Conservation (phyloP, 495 filamentous ascomycete species). For the Cercophora newfieldiana region DNA sequence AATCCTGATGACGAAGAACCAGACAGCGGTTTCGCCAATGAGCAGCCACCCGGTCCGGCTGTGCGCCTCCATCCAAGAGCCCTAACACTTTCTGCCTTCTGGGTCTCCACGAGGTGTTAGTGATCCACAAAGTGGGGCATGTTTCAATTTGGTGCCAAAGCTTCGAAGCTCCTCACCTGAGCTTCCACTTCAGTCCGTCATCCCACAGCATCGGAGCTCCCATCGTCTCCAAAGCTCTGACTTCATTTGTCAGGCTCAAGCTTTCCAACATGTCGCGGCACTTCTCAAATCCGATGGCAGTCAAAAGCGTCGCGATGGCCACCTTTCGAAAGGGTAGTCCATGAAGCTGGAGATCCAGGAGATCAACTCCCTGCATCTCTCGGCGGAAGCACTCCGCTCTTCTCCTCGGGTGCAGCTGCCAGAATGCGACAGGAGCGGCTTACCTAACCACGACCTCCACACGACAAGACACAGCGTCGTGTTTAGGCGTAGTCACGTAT, state of each 20-base stretch:
- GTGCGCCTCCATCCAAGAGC: background rate
- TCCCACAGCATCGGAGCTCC: too few relatives aligned
- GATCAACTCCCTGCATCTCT: background rate
- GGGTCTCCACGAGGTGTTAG: background rate
- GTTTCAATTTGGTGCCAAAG: too few relatives aligned
- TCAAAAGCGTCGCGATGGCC: too few relatives aligned
- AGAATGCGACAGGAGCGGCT: background rate
- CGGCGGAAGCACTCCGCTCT: background rate
- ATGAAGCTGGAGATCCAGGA: background rate
- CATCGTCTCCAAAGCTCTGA: too few relatives aligned
- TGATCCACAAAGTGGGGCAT: background rate
- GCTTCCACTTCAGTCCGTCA: too few relatives aligned
- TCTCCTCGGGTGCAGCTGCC: background rate
- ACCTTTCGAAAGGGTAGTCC: too few relatives aligned
- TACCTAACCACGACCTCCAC: background rate
- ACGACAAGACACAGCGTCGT: too few relatives aligned
- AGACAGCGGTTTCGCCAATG: background rate
- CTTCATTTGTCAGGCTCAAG: too few relatives aligned
- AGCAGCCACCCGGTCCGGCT: background rate
- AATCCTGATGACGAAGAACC: slow-evolving; percentile 31
- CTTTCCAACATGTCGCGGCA: too few relatives aligned
- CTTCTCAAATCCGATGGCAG: too few relatives aligned
- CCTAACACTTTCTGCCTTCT: background rate
- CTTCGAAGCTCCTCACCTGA: too few relatives aligned
- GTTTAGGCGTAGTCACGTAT: too few relatives aligned